Base-by-base conservation (phyloP, 495 filamentous ascomycete genomes). In the Penicillium salamii region DNA sequence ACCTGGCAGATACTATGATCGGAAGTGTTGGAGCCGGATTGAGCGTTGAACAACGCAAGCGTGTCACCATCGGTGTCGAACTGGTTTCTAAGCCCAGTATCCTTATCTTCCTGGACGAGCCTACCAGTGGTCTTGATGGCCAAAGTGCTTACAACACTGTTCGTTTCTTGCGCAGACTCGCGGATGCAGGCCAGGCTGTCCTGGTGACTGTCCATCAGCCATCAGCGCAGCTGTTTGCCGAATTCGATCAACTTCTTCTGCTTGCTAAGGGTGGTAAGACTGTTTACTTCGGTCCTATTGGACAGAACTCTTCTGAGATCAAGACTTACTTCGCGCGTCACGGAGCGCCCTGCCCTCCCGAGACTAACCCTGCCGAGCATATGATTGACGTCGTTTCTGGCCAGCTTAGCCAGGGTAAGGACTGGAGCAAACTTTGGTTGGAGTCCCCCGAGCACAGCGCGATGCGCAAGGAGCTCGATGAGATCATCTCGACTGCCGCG, bases 291-390 rank as follows among this genome's bases (percentile, higher is more conserved):
- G 88, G 88, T 8, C 72, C 79, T 19, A 69, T 83, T 34, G 81
- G 81, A 8, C 66, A 77, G 21, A 76, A 81, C 40, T 75, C 69
- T 15, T 56, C 68, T 8, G 68, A 57, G 52, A 71, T 50, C 68
- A 83, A 55, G 74, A 70, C 63, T 86, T 93, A 95, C 67, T 95
- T 95, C 54, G 81, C 85, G 57, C 76, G 79, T 42, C 82, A 91
- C 58, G 84, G 88, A 20, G 87, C 85, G 2, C 70, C 78, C 20
- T 96, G 90, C 65, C 87, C 87, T 2, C 52, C 71, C 5, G 80
- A 86, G 11, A 84, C 85, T 12, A 97, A 78, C 43, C 90, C 90
- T 15, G 91, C 91, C 7, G 91, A 97, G 61, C 91, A 88, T 80
- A 95, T 96, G 88, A 77, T 96, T 32, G 89, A 95, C 55, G 86